Conservation (phyloP, 768 basidiomycete species). For the Boletus fagicola region DNA sequence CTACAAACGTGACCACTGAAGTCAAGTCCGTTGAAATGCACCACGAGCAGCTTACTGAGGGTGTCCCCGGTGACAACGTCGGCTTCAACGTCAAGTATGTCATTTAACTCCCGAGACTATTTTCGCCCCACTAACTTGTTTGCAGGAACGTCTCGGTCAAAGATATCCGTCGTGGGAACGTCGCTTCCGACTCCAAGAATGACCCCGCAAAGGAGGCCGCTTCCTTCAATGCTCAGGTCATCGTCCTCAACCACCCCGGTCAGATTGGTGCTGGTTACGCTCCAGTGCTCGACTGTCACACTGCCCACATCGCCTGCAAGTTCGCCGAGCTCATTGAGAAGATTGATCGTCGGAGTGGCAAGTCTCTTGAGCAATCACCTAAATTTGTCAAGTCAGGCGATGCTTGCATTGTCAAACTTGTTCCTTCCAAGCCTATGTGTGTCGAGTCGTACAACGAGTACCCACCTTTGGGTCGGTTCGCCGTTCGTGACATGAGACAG, state of each 20-base stretch:
- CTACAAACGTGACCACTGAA: constrained; percentile 98
- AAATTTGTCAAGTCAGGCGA: constrained; percentile 99
- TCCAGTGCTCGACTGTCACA: constrained; percentile 99
- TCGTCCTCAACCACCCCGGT: constrained; percentile 99
- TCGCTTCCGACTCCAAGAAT: constrained; percentile 99
- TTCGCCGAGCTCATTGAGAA: constrained; percentile 98
- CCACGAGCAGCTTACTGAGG: constrained; percentile 95
- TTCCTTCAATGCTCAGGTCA: constrained; percentile 99
- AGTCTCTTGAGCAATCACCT: constrained; percentile 81
- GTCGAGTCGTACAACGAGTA: constrained; percentile 94
- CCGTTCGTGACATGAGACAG: constrained; percentile 99
- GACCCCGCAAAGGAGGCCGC: constrained; percentile 99
- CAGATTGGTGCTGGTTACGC: constrained; percentile 99
- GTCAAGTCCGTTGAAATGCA: constrained; percentile 99
- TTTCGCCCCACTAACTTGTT: constrained; percentile 5
- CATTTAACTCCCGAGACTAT: constrained; percentile 4
- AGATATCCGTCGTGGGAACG: constrained; percentile 99
- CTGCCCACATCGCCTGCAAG: constrained; percentile 99
- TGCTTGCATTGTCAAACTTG: constrained; percentile 96
- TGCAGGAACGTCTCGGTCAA: constrained; percentile 98
- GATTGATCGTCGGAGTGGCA: constrained; percentile 98
- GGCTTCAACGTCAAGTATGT: constrained; percentile 96
- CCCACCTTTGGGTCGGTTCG: constrained; percentile 99
- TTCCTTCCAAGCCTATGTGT: constrained; percentile 96
- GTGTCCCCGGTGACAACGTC: constrained; percentile 98